Evolutionary conservation across 1,139 yeast species (phyloP), one percentile per base, ranked within the genome.

Genomic region (Wickerhamomyces sp.): DNA sequence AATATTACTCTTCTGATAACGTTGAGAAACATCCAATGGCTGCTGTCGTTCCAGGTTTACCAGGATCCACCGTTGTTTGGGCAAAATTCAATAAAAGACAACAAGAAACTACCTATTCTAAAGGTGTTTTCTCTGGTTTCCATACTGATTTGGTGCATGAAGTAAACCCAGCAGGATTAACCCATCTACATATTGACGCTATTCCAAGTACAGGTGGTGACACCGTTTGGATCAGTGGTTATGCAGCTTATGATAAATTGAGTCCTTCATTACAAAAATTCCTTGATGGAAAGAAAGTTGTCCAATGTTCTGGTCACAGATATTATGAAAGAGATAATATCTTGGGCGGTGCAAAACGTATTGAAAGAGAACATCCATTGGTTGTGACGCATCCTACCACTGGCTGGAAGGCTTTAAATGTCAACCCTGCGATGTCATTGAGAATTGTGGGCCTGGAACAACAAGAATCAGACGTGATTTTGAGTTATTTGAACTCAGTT

Each of bases 361-460:
- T 70, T 33, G 64, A 60, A 20, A 55, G 67, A 44, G 63, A 56
- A 36, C 78, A 72, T 47, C 76, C 76, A 3, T 29, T 73, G 17
- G 64, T 73, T 24, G 64, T 76, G 56, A 72, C 76, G 3, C 75
- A 72, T 46, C 78, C 78, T 15, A 75, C 69, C n/a, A 73, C 78
- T 25, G 77, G 77, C 3, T 71, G 76, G 76, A 73, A 72, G 55
- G 61, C 69, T 5, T 59, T 73, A 50, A 70, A 51, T 47, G 74
- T 72, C 35, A 72, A 72, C 59, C 59, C 75, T 38, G 49, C 62
- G n/a, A 33, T 30, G 45, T 46, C 57, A 75, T 13, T 71, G 71
- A 20, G 33, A 8, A 42, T 42, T 14, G 36, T 27, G 13, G 46
- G 42, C n/a, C 26, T 45, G 14, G 46, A 41, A 21, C 38, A 40